Base-by-base conservation (phyloP, 176 grass and related monocot species). In the Oryza officinalis region DNA sequence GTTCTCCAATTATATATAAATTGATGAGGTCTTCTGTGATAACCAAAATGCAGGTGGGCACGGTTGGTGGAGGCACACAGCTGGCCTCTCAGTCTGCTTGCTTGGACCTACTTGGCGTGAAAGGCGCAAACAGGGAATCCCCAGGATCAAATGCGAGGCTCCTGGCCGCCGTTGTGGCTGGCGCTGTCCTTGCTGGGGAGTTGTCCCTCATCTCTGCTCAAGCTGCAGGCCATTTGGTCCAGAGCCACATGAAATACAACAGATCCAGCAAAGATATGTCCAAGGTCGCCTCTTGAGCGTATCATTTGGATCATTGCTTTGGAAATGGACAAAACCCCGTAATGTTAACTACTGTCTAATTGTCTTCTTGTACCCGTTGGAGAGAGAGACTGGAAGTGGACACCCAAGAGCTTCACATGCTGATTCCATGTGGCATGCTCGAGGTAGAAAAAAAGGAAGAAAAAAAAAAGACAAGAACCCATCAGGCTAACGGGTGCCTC, bases 221-320 rank as follows among this genome's bases (percentile, higher is more conserved):
- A 18, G 92, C 95, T 12, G 91, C 95, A 6, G 95, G 95, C 18
- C 95, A 98, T 79, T 91, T 98, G 63, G 95, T 98, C 33, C 74
- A 75, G 37, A 95, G 92, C 82, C 95, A 98, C 84, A 88, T 98
- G 95, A 98, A 98, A 87, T 95, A 98, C 86, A 98, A 98, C 85
- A 92, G 95, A 83, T 98, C 95, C 61, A 87, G 72, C 72, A 98
- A 83, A 79, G 88, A 95, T 46, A 74, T 97, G 33, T 77, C 87
- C 78, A 92, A 92, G 26, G 41, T 69, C 14, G 87, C 85, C 30
- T 74, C 85, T 85, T 92, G 77, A 86, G 75, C 31, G 57, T 38
- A 33, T 75, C 84, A 33, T 57, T 54, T 87, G 70, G 45, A 30
- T 45, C 25, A 8, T 57, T 78, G 72, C 73, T 18, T 65, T 57